Evolutionary conservation across 2,329 filamentous ascomycete genomes (phyloP).

Genomic region (Aureobasidium sp.): DNA sequence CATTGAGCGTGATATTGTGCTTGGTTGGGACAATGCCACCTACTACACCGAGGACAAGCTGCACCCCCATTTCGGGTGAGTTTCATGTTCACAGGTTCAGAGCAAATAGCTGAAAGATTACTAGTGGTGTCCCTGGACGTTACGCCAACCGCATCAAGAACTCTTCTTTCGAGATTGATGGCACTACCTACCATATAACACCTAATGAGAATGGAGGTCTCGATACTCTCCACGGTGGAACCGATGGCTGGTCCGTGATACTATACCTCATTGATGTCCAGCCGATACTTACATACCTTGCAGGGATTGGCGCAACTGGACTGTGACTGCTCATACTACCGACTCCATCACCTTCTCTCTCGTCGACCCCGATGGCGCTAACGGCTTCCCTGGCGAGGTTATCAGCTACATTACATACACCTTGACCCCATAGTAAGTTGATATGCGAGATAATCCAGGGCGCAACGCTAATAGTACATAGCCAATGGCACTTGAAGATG

Average conservation of each 20-base stretch:
- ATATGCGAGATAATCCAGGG: no score
- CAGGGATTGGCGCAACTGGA: constrained; percentile 65
- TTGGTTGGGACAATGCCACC: constrained; percentile 67
- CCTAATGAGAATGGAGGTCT: constrained; percentile 43
- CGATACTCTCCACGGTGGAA: constrained; percentile 44
- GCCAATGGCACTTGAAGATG: constrained; percentile 65
- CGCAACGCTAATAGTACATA: constrained; percentile 20
- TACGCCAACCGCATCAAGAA: constrained; percentile 72
- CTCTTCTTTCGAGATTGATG: constrained; percentile 45
- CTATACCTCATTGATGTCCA: constrained; percentile 41
- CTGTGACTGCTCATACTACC: constrained; percentile 58
- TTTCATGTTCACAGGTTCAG: neutral
- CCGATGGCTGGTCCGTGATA: constrained; percentile 41
- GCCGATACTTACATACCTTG: constrained; percentile 42
- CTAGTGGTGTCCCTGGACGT: constrained; percentile 32
- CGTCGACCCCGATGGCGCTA: constrained; percentile 61
- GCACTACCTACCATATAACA: constrained; percentile 38
- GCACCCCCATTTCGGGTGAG: constrained; percentile 59
- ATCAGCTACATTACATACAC: constrained; percentile 67
- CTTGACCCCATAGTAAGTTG: constrained; percentile 38
- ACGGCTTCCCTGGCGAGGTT: constrained; percentile 74
- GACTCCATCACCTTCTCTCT: constrained; percentile 68
- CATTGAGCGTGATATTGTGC: constrained; percentile 60
- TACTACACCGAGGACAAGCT: constrained; percentile 57
- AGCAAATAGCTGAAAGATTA: neutral